Percentiles rank a stretch among this genome's conserved stretches.
phyloP scores from a whole-genome alignment of 768 basidiomycete genomes.

The Lepiota venenata region DNA sequence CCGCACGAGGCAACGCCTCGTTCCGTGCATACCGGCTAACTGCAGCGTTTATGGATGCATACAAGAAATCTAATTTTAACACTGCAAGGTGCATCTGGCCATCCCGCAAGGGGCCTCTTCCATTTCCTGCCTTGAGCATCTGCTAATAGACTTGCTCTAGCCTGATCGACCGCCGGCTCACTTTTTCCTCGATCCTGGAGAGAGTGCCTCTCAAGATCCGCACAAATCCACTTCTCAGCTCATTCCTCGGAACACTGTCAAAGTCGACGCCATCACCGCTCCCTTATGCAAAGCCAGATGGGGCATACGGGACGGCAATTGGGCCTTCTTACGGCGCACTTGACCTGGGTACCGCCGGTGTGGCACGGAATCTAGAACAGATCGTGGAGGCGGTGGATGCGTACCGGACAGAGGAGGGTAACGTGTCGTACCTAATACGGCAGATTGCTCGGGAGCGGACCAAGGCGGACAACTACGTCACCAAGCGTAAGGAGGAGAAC shows the following conservation, averaged over 20 bases:
- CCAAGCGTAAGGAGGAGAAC: conserved; percentile 90
- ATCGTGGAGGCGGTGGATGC: conserved; percentile 82
- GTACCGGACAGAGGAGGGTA: conserved; percentile 89
- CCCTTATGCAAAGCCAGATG: conserved; percentile 34
- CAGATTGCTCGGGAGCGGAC: conserved; percentile 86
- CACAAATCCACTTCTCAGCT: conserved; percentile 73
- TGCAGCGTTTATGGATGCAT: conserved; percentile 73
- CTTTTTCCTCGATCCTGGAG: conserved; percentile 82
- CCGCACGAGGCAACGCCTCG: conserved; percentile 78
- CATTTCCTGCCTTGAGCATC: conserved; percentile 11
- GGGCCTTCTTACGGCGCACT: conserved; percentile 65
- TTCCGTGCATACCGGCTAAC: conserved; percentile 90
- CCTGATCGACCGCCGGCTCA: conserved; percentile 74
- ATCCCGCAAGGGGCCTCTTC: background rate
- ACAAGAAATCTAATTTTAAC: conserved; percentile 82
- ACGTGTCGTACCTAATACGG: conserved; percentile 82
- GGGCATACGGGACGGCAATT: conserved; percentile 37
- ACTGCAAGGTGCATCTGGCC: conserved; percentile 58
- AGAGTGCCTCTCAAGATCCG: conserved; percentile 85
- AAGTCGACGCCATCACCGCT: conserved; percentile 39
- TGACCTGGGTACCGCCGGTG: conserved; percentile 64
- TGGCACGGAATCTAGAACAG: conserved; percentile 77
- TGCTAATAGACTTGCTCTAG: conserved; percentile 36
- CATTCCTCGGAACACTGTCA: conserved; percentile 69
- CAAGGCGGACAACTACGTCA: conserved; percentile 74